Evolutionary conservation across 208 protist species (phyloP).

Genomic region (Acanthamoeba culbertsoni): DNA sequence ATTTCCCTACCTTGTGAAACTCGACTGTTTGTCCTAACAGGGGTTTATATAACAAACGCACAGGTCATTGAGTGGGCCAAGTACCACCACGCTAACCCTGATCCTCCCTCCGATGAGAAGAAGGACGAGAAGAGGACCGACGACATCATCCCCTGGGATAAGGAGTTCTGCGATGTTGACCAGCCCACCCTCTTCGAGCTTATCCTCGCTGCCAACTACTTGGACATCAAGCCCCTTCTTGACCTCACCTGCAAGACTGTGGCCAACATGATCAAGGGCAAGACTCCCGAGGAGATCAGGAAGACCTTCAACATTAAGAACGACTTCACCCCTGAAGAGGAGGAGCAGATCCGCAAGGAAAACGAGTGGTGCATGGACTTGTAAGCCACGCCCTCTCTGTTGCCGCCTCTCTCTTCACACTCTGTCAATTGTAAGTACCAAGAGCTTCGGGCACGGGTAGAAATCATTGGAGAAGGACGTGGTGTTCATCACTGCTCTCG

Average conservation of each 20-base stretch:
- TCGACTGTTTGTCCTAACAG: background rate
- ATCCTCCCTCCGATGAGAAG: constrained; percentile 69
- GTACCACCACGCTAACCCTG: constrained; percentile 80
- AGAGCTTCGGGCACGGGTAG: too few species aligned
- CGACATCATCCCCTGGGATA: constrained; percentile 80
- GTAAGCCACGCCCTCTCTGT: constrained; percentile 2
- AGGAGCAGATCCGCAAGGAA: constrained; percentile 83
- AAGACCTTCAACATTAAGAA: constrained; percentile 90
- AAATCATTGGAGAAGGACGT: too few species aligned
- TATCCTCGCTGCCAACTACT: constrained; percentile 84
- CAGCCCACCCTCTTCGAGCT: constrained; percentile 86
- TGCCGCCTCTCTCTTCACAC: background rate
- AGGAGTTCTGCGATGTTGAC: constrained; percentile 86
- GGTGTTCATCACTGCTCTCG: too few species aligned
- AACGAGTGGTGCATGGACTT: constrained; percentile 81
- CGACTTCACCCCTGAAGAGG: constrained; percentile 89
- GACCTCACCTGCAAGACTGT: constrained; percentile 89
- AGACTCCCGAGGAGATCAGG: constrained; percentile 88
- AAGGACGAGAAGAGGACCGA: constrained; percentile 79
- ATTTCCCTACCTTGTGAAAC: background rate
- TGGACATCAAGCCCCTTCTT: constrained; percentile 88
- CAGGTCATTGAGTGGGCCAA: constrained; percentile 84
- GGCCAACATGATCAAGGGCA: constrained; percentile 85
- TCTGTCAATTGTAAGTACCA: too few species aligned
- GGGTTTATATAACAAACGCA: background rate